A percentile compares a stretch with the other conserved stretches of the same genome.
Evolutionary conservation across 2,329 filamentous ascomycete genomes (phyloP).

Genomic region (Amauroascus verrucosus): DNA sequence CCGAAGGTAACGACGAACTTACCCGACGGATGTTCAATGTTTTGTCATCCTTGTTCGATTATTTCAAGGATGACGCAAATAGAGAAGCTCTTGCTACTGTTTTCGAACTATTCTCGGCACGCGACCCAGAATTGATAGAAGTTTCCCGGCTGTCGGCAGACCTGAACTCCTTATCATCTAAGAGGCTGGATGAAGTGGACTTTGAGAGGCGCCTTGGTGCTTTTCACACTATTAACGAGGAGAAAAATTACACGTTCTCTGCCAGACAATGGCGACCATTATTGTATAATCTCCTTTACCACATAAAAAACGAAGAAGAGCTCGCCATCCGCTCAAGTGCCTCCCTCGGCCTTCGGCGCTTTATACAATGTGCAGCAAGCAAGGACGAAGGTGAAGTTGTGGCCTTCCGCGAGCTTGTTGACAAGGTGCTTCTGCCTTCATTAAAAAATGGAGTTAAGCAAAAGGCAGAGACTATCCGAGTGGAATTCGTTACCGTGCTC

Average conservation of each 20-base stretch:
- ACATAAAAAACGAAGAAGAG: slow-evolving; percentile 76
- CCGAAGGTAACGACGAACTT: slow-evolving; percentile 47
- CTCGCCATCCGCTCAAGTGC: slow-evolving; percentile 77
- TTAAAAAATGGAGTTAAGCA: slow-evolving; percentile 68
- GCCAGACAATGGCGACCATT: slow-evolving; percentile 75
- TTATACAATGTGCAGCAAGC: slow-evolving; percentile 55
- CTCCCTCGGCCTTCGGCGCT: slow-evolving; percentile 66
- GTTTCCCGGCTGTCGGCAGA: slow-evolving; percentile 62
- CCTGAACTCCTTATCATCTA: slow-evolving; percentile 66
- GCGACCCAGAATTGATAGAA: slow-evolving; percentile 50
- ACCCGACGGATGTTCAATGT: slow-evolving; percentile 60
- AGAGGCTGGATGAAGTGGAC: slow-evolving; percentile 72
- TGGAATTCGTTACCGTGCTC: slow-evolving; percentile 70
- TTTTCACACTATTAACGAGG: slow-evolving; percentile 60
- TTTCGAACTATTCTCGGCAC: slow-evolving; percentile 57
- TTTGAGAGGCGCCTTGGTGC: slow-evolving; percentile 72
- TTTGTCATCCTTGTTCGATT: slow-evolving; percentile 73
- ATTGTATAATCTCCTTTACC: slow-evolving; percentile 80
- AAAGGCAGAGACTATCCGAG: slow-evolving; percentile 68
- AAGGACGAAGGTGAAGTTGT: slow-evolving; percentile 31
- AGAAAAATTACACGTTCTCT: slow-evolving; percentile 50
- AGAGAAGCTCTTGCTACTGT: slow-evolving; percentile 64
- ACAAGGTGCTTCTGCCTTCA: slow-evolving; percentile 58
- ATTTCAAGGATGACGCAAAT: slow-evolving; percentile 73
- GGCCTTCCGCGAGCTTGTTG: slow-evolving; percentile 50